These are phyloP conservation scores for Coemansia furcata DNA, from an alignment of 192 early-diverging fungal genomes.

Conservation along the genomic window DNA sequence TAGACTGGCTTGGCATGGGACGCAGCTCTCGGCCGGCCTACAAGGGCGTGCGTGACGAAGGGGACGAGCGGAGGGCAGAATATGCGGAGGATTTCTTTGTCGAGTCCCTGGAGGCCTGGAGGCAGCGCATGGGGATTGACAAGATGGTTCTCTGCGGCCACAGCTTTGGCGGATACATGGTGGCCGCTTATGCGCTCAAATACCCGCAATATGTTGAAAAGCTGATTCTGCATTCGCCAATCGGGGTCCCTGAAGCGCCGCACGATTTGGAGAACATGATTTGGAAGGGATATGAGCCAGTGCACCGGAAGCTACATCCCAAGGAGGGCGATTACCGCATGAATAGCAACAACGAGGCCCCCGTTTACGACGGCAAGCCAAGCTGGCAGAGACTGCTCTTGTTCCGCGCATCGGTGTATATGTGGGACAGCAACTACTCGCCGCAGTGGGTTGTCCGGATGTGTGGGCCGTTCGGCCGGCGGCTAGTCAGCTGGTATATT, in stretches of 20 bases:
- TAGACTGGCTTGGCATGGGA: constrained; percentile 96
- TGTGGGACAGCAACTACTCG: constrained; percentile 79
- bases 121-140: constrained; percentile 72
- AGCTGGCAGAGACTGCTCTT: constrained; percentile 28
- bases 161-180: constrained; percentile 86
- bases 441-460: constrained; percentile 78
- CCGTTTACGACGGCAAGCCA: constrained; percentile 32
- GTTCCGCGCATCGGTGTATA: constrained; percentile 34
- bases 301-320: constrained; percentile 3
- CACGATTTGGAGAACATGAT: constrained; percentile 49
- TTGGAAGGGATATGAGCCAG: constrained; percentile 29
- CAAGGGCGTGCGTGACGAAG: constrained; percentile 42
- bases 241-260: constrained; percentile 62
- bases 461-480: constrained; percentile 74
- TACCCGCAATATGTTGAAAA: constrained; percentile 84
- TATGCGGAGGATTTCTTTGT: constrained; percentile 83
- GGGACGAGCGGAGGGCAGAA: constrained; percentile 52
- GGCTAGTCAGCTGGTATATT: constrained; percentile 56
- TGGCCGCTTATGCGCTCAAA: constrained; percentile 78
- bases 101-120: constrained; percentile 86
- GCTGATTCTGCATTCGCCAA: constrained; percentile 84
- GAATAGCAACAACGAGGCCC: constrained; percentile 24
- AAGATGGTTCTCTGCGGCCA: constrained; percentile 85
- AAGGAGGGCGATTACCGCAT: constrained; percentile 6
- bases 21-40: constrained; percentile 77